Base-by-base conservation (phyloP, 768 basidiomycete genomes). In the Coprinopsis cinerea region DNA sequence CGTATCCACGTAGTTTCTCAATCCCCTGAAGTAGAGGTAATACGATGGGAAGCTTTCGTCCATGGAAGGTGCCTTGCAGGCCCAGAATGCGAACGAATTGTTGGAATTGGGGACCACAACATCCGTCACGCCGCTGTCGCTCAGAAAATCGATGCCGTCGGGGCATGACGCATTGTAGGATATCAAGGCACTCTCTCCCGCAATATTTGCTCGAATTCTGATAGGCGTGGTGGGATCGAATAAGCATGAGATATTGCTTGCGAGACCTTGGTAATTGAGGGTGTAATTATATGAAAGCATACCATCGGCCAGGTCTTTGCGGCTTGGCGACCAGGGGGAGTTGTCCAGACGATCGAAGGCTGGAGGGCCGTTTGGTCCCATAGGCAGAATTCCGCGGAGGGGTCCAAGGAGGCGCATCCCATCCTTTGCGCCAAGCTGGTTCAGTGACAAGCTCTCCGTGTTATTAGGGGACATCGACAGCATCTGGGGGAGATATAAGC, bases 321-420 rank as follows among this genome's bases (percentile, higher is more conserved):
- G 44, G n/a, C 47, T 52, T 39, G 49, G 25, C 13, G 45, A 52
- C 47, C 46, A 59, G 24, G 47, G 36, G 13, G 44, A 2, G 24
- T 22, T 25, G 3, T 13, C 3, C 15, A 53, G 48, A 1, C 49
- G 51, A 20, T 55, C 23, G 28, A 55, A 58, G 3, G 55, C 54
- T 26, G 57, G 52, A 32, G 51, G 49, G n/a, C 61, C 61, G 30
- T 62, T 55, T n/a, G 59, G 61, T 14, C 59, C 59, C 11, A 56
- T 42, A 3, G 61, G 61, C 14, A 62, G 30, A 13, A 62, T 51
- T 11, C 61, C 61, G 47, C 55, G 51, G 18, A 58, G 53, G 7
- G 61, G 47, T n/a, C 61, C 61, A n/a, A 62, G 52, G 48, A 62
- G 56, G 22, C 53, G 59, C 17, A 62, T 23, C 4, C 59, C 61